phyloP scores from a whole-genome alignment of 1,139 yeast species.

The Taphrina betulina region DNA sequence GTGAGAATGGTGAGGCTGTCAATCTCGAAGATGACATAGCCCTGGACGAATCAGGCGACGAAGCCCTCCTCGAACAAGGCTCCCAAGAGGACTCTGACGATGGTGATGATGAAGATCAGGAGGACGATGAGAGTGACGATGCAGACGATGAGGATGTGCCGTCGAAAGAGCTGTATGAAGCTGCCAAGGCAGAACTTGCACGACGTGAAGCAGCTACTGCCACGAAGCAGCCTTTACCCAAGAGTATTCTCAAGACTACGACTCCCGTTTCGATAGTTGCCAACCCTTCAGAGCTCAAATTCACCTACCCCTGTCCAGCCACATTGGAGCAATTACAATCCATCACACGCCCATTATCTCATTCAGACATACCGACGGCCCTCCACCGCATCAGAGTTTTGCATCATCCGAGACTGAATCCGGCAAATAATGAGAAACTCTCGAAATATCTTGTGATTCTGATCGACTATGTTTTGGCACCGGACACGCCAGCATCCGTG shows the following conservation, averaged over 20 bases:
- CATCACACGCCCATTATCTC: slow-evolving; percentile 47
- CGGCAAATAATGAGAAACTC: slow-evolving; percentile 76
- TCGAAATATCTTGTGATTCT: slow-evolving; percentile 64
- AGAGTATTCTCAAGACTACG: slow-evolving; percentile 13
- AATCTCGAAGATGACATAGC: slow-evolving; percentile 38
- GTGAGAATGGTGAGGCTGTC: slow-evolving; percentile 1
- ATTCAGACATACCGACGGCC: slow-evolving; percentile 51
- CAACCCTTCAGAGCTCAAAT: slow-evolving; percentile 38
- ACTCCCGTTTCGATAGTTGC: slow-evolving; percentile 13
- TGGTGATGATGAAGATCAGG: slow-evolving; percentile 47
- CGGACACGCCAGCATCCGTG: slow-evolving; percentile 40
- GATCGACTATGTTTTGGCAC: slow-evolving; percentile 61
- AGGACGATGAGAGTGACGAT: slow-evolving; percentile 39
- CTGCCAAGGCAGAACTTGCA: slow-evolving; percentile 26
- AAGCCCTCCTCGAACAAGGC: slow-evolving; percentile 37
- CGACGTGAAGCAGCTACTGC: slow-evolving; percentile 8
- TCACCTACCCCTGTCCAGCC: slow-evolving; percentile 55
- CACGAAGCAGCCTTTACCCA: neutral
- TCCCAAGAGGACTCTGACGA: slow-evolving; percentile 49
- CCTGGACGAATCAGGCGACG: slow-evolving; percentile 39
- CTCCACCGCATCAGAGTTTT: slow-evolving; percentile 58
- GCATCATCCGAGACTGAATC: slow-evolving; percentile 74
- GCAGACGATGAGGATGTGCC: slow-evolving; percentile 32
- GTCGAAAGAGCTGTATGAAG: slow-evolving; percentile 15
- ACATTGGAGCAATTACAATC: slow-evolving; percentile 54